Evolutionary conservation across 2,329 filamentous ascomycete genomes (phyloP).

Genomic region (Apiospora marii): DNA sequence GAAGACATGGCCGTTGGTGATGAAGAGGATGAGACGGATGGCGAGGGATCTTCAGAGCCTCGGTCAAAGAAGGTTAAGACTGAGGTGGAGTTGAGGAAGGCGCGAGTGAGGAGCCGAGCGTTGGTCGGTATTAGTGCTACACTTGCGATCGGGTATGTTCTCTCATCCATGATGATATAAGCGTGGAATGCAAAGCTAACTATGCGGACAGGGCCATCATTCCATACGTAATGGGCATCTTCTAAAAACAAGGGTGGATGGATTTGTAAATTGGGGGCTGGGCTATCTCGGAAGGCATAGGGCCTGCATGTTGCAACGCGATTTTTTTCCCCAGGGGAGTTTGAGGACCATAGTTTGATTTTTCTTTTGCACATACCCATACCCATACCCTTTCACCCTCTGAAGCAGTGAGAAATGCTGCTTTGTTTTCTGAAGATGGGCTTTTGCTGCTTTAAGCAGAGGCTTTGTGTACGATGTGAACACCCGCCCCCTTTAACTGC

Average conservation of each 20-base stretch:
- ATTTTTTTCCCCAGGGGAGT: conserved; percentile 30
- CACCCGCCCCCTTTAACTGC: not conserved
- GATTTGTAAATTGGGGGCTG: conserved; percentile 14
- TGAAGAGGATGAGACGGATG: conserved; percentile 55
- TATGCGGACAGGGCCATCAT: conserved; percentile 49
- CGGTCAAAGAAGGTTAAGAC: conserved; percentile 81
- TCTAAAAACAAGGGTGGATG: conserved; percentile 43
- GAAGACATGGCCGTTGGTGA: conserved; percentile 75
- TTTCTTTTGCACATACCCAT: conserved; percentile 36
- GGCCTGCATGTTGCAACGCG: conserved; percentile 13
- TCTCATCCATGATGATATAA: conserved; percentile 34
- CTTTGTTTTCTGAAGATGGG: conserved; percentile 6
- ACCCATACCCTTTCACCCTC: conserved; percentile 17
- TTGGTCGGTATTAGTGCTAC: conserved; percentile 87
- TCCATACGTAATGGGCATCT: conserved; percentile 60
- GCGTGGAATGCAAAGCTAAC: conserved; percentile 20
- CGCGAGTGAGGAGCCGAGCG: conserved; percentile 85
- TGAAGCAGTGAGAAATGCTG: conserved; percentile 13
- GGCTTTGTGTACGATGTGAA: conserved; percentile 17
- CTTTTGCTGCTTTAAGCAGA: conserved; percentile 8
- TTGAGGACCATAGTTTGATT: conserved; percentile 30
- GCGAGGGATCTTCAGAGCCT: conserved; percentile 42
- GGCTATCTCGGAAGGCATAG: conserved; percentile 15
- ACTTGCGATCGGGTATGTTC: conserved; percentile 86
- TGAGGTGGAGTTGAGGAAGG: conserved; percentile 82